Evolutionary conservation across 1,284 basidiomycete genomes (phyloP), one percentile per base, ranked within the genome.

Genomic region (Pseudozyma thailandica): DNA sequence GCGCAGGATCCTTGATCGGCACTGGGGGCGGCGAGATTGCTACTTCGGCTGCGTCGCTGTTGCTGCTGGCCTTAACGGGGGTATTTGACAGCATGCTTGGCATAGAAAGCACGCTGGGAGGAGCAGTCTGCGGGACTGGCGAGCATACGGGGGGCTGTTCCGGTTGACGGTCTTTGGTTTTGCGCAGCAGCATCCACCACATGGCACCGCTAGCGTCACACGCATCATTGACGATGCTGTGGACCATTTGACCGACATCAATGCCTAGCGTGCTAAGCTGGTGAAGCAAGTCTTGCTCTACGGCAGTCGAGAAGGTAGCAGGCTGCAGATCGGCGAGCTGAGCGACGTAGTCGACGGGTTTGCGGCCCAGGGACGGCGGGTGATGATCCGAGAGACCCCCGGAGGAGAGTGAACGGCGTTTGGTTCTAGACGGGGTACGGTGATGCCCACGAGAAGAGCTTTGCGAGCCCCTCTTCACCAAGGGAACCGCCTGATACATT

Each of bases 141-240:
- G 56, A 38, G 25, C 18, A 39, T 9, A 45, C 25, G 2, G 49
- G n/a, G 16, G 28, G 38, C 21, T 56, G 48, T 31, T 55, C 56
- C 15, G 27, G 16, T 26, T 55, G 56, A 9, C 63, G 52, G 77
- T 88, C 89, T 82, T 92, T 90, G 9, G 89, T 87, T 77, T 90
- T 91, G 73, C 90, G 88, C 78, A 91, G 89, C 48, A 98, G 85
- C 87, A 97, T 92, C 96, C 96, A 98, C 95, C 95, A 98, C 12
- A 93, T 85, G 1, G 94, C 93, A 10, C 93, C 91, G 6, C 91
- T 88, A 0, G 92, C 87, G 83, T 98, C 95, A 79, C 95, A 98
- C 0, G 96, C 95, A 83, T 97, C 89, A 25, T 88, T 91, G 43
- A 91, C 86, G 7, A 98, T 94, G 1, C 91, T 93, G 82, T 98